phyloP scores from a whole-genome alignment of 441 rosid genomes.

The Populus tomentosa region DNA sequence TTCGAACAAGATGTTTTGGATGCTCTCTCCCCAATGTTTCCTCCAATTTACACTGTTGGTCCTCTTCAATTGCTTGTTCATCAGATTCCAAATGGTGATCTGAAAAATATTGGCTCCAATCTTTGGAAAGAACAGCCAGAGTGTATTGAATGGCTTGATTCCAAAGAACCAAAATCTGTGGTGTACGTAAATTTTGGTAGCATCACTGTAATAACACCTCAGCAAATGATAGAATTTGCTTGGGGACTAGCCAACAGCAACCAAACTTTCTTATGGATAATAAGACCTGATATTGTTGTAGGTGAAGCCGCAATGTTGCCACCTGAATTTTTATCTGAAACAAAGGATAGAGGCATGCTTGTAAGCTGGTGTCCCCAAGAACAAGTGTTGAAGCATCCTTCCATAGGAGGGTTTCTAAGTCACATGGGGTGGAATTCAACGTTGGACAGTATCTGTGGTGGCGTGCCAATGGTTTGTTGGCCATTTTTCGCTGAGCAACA shows the following conservation, averaged over 20 bases:
- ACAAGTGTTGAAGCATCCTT: constrained; percentile 17
- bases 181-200: constrained; percentile 51
- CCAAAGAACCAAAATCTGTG: constrained; percentile 17
- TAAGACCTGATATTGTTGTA: constrained; percentile 24
- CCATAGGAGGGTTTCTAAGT: constrained; percentile 22
- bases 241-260: constrained; percentile 54
- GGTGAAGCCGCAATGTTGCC: constrained; percentile 19
- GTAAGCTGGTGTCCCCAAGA: constrained; percentile 24
- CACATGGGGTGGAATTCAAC: constrained; percentile 32
- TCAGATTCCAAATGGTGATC: background rate
- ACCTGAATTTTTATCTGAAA: constrained; percentile 15
- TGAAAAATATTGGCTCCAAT: background rate
- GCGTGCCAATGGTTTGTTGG: constrained; percentile 29
- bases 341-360: constrained; percentile 16
- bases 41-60: constrained; percentile 17
- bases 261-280: constrained; percentile 45
- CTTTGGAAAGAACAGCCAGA: constrained; percentile 26
- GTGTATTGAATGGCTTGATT: constrained; percentile 17
- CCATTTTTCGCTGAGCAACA: constrained; percentile 26
- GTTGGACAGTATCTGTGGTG: constrained; percentile 13
- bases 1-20: constrained; percentile 11
- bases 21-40: constrained; percentile 14
- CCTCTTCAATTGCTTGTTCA: constrained; percentile 17
- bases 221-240: constrained; percentile 47
- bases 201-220: constrained; percentile 34